Conservation (phyloP, 768 basidiomycete species). For the Phlegmacium glaucopus region DNA sequence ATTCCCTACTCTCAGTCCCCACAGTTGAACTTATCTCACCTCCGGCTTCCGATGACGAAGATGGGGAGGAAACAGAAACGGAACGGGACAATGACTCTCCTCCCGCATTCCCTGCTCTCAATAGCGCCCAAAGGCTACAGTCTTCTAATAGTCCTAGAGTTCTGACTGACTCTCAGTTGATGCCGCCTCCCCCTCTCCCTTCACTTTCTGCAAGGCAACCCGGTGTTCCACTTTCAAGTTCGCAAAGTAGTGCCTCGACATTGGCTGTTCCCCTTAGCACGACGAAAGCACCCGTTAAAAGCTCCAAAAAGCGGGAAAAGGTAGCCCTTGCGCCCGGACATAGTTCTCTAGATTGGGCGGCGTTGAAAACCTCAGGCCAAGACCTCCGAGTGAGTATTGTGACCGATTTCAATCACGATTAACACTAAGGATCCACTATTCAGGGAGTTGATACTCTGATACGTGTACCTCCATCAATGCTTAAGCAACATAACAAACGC, state of each 20-base stretch:
- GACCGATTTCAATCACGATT: neutral
- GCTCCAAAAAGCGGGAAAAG: constrained; percentile 63
- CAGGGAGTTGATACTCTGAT: constrained; percentile 70
- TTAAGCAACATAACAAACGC: constrained; percentile 76
- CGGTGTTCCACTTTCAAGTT: constrained; percentile 26
- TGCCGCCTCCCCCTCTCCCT: constrained; percentile 52
- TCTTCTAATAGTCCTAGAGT: constrained; percentile 29
- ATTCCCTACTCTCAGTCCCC: constrained; percentile 25
- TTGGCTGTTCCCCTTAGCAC: constrained; percentile 62
- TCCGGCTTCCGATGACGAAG: constrained; percentile 40
- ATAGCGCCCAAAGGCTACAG: constrained; percentile 65
- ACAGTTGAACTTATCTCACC: constrained; percentile 36
- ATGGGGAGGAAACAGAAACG: constrained; percentile 30
- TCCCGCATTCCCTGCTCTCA: constrained; percentile 70
- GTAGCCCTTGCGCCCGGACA: constrained; percentile 90
- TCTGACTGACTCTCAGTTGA: constrained; percentile 46
- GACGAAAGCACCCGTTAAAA: constrained; percentile 51
- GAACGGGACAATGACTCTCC: constrained; percentile 52
- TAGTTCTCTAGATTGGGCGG: constrained; percentile 93
- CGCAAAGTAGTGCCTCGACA: constrained; percentile 28
- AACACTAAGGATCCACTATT: constrained; percentile 2
- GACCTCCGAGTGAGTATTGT: constrained; percentile 65
- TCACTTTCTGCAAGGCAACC: constrained; percentile 37
- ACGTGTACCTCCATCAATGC: constrained; percentile 71
- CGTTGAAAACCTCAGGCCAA: constrained; percentile 73